Evolutionary conservation across 1,284 basidiomycete species (phyloP).

Genomic region (Xerocomus cyaneibrunnescens): DNA sequence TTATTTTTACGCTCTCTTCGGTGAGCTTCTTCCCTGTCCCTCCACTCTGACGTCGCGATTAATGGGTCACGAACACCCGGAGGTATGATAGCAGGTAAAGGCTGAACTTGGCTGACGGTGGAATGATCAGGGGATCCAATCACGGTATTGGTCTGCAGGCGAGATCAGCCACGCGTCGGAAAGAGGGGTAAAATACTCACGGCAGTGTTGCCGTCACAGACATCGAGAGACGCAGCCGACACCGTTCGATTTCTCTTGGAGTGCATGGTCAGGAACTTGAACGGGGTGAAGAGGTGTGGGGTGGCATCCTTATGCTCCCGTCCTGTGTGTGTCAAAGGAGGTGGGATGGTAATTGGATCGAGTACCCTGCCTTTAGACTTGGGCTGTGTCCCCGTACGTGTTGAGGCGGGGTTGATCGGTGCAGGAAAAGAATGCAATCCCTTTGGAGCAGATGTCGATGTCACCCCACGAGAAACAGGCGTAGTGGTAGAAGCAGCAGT

Average conservation of each 20-base stretch:
- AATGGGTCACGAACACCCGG: slow-evolving; percentile 63
- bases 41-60: slow-evolving; percentile 65
- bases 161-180: slow-evolving; percentile 13
- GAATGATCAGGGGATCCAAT: slow-evolving; percentile 74
- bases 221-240: slow-evolving; percentile 73
- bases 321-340: slow-evolving; percentile 4
- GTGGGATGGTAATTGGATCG: slow-evolving; percentile 27
- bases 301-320: slow-evolving; percentile 41
- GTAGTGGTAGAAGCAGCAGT: background rate
- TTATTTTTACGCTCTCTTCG: slow-evolving; percentile 40
- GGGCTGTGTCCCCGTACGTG: slow-evolving; percentile 13
- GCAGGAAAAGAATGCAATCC: slow-evolving; percentile 12
- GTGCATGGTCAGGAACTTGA: slow-evolving; percentile 51
- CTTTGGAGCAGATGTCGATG: slow-evolving; percentile 14
- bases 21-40: slow-evolving; percentile 48
- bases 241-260: slow-evolving; percentile 62
- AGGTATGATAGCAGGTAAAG: slow-evolving; percentile 50
- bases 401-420: slow-evolving; percentile 2
- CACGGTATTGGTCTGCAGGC: slow-evolving; percentile 59
- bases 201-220: slow-evolving; percentile 66
- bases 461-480: slow-evolving; percentile 15
- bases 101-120: slow-evolving; percentile 49
- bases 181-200: slow-evolving; percentile 43
- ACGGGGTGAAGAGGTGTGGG: slow-evolving; percentile 56
- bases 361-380: slow-evolving; percentile 31